These are phyloP conservation scores for Tylopilus vinaceipallidus DNA, from an alignment of 768 basidiomycete genomes.

Conservation along the genomic window DNA sequence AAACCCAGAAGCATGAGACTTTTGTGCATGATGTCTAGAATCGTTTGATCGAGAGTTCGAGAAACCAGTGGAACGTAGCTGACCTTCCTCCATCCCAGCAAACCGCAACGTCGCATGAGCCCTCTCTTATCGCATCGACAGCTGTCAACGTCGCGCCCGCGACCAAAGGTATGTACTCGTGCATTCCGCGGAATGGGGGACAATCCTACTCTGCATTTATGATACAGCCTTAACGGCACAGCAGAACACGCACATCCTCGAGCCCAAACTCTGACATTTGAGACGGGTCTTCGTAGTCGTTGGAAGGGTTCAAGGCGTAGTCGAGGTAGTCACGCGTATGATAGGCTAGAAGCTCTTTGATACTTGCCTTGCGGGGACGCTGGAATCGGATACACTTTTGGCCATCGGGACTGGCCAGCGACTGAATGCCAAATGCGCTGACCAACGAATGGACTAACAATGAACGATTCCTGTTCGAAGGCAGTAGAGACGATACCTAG, in stretches of 20 bases:
- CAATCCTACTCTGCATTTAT: constrained; percentile 59
- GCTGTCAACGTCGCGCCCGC: constrained; percentile 81
- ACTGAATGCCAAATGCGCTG: constrained; percentile 49
- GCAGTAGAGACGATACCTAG: constrained; percentile 54
- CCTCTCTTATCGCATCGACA: constrained; percentile 53
- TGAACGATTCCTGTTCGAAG: constrained; percentile 68
- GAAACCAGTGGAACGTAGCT: constrained; percentile 6
- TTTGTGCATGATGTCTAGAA: constrained; percentile 77
- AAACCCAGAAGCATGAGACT: constrained; percentile 79
- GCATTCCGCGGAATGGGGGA: constrained; percentile 68
- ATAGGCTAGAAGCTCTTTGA: constrained; percentile 59
- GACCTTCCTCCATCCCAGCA: constrained; percentile 92
- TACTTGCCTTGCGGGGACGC: constrained; percentile 51
- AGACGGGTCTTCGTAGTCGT: constrained; percentile 22
- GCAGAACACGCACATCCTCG: constrained; percentile 46
- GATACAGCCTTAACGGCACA: not conserved
- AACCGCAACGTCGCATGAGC: constrained; percentile 59
- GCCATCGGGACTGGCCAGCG: constrained; percentile 24
- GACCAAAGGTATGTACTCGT: constrained; percentile 65
- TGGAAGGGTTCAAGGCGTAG: constrained; percentile 42
- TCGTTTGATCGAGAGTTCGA: not conserved
- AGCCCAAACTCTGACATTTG: constrained; percentile 49
- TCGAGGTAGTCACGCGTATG: constrained; percentile 75
- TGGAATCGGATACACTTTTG: constrained; percentile 41
- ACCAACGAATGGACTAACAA: constrained; percentile 64